Base-by-base conservation (phyloP, 176 grass and related monocot genomes). In the Aegilops umbellulata region DNA sequence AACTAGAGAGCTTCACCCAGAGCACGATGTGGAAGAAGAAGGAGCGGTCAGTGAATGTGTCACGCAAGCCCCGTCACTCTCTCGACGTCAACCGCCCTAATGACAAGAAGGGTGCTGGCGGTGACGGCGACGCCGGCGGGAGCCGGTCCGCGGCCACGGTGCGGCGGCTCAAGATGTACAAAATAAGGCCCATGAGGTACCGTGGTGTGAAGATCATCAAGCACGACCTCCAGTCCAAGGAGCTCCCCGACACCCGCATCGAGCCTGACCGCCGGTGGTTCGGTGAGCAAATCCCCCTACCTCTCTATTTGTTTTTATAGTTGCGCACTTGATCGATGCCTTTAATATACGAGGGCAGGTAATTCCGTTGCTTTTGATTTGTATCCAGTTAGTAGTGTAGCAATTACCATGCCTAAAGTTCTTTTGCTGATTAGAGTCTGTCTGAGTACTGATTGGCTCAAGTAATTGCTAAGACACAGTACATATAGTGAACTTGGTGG, bases 61-160 rank as follows among this genome's bases (percentile, higher is more conserved):
- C 88, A 8, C 91, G 91, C 44, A 98, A 95, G 87, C 91, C 93
- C 77, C 92, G 83, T 74, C 95, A 98, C 91, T 98, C 95, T 30
- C 73, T 95, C 49, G 89, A 92, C 83, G 91, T 95, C 32, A 98
- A 98, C 89, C 88, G 89, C 13, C 82, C 89, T 89, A 98, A 98
- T 95, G 92, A 80, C 55, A 94, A 87, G 80, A 88, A 85, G 90
- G 82, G 86, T 41, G 61, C 81, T 1, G 81, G 84, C 22, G 88
- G 65, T 72, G 88, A 84, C 83, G 64, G 14, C 12, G 90, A 89
- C 65, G 90, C 39, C 39, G 87, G 51, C 17, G 39, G 39, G 39
- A 41, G 46, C 22, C 91, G 93, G 26, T 90, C 87, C 23, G 91
- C 85, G 23, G 80, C 91, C 60, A 98, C 39, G 8, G 39, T 41